Evolutionary conservation across 768 basidiomycete species (phyloP).

Genomic region (Calocybe gangraenosa): DNA sequence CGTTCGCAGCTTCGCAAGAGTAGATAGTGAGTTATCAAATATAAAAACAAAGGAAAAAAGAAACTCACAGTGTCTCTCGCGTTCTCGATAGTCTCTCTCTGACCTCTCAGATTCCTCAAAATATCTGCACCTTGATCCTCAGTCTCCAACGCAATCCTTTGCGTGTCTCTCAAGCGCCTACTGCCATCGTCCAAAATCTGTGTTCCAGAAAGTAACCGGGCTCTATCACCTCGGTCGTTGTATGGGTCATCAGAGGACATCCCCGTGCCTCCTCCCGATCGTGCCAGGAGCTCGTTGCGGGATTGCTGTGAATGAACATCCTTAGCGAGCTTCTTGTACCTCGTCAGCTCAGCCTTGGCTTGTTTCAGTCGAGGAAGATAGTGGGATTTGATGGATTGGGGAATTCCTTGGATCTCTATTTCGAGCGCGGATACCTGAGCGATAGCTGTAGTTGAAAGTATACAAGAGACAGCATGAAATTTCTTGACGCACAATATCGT

Average conservation of each 20-base stretch:
- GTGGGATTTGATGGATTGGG: conserved; percentile 69
- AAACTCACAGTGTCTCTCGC: conserved; percentile 71
- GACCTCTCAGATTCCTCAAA: conserved; percentile 68
- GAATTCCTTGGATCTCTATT: conserved; percentile 89
- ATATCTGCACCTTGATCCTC: conserved; percentile 91
- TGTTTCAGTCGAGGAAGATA: conserved; percentile 66
- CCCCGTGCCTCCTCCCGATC: conserved; percentile 13
- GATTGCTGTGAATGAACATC: conserved; percentile 49
- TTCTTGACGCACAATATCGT: conserved; percentile 70
- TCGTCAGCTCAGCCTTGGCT: conserved; percentile 66
- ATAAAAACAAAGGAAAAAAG: not conserved
- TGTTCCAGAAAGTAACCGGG: conserved; percentile 69
- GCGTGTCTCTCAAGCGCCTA: conserved; percentile 69
- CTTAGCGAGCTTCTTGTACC: conserved; percentile 74
- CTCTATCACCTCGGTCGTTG: conserved; percentile 56
- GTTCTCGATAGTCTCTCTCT: conserved; percentile 90
- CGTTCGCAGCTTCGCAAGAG: conserved; percentile 52
- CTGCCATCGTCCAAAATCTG: conserved; percentile 72
- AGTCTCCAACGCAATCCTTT: conserved; percentile 87
- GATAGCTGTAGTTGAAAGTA: not conserved
- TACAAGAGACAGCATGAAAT: not conserved
- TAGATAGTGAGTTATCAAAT: not conserved
- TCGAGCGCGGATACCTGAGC: conserved; percentile 88
- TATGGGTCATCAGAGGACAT: conserved; percentile 68
- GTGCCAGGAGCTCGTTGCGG: conserved; percentile 57